A percentile compares a stretch with the other conserved stretches of the same genome.
Conservation (phyloP, 1,139 yeast genomes). For the Yamadazyma siamensis region DNA sequence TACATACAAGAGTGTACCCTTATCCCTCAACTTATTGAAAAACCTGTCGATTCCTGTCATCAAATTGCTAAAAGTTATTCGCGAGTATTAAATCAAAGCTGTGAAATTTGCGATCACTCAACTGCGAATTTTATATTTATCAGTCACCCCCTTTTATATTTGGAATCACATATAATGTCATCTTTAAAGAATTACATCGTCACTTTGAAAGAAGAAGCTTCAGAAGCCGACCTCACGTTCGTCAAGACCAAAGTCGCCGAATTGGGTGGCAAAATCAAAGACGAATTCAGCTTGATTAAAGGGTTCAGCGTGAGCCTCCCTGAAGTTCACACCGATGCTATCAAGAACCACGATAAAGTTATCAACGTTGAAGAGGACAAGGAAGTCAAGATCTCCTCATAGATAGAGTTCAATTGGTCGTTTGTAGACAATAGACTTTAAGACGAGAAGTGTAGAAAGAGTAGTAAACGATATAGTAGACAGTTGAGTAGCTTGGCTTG, state of each 20-base stretch:
- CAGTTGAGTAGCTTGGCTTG: too few species aligned
- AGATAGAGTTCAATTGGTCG: too few species aligned
- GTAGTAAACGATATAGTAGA: too few species aligned
- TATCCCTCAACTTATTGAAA: conserved; percentile 25
- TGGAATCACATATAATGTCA: conserved; percentile 5
- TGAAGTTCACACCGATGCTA: conserved; percentile 36
- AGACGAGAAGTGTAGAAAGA: too few species aligned
- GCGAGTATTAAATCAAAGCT: too few species aligned
- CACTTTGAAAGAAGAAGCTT: conserved; percentile 34
- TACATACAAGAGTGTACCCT: conserved; percentile 37
- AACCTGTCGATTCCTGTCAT: conserved; percentile 26
- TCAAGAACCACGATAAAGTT: conserved; percentile 45
- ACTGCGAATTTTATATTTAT: not conserved
- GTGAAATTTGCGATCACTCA: conserved; percentile 1
- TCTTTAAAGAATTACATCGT: conserved; percentile 31
- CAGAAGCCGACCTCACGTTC: conserved; percentile 28
- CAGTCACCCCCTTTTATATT: not conserved
- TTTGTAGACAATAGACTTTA: too few species aligned
- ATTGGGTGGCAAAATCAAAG: conserved; percentile 62
- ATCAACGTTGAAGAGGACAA: conserved; percentile 58
- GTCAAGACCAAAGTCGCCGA: conserved; percentile 33
- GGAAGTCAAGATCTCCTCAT: conserved; percentile 47
- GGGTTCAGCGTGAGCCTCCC: conserved; percentile 63
- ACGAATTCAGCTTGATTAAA: conserved; percentile 65
- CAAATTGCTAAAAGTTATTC: not conserved